Evolutionary conservation across 202 grass and related monocot species (phyloP), one percentile per base, ranked within the genome.

Genomic region (Setaria viridis): DNA sequence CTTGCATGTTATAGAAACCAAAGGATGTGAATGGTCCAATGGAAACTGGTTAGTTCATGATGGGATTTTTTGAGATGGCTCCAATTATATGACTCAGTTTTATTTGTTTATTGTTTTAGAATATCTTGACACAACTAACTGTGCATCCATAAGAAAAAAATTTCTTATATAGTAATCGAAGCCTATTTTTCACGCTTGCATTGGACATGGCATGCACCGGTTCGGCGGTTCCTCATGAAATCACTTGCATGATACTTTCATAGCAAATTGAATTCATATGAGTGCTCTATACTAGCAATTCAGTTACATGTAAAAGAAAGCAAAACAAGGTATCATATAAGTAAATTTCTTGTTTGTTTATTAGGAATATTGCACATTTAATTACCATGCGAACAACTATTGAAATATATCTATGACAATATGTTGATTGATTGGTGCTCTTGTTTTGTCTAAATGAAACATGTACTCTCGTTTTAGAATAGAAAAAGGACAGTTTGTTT

Each of bases 1-100:
- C 70, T 82, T 95, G 80, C 93, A 95, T 78, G 84, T 95, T 69
- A 88, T 99, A 65, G 96, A 95, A 53, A 94, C 92, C 12, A 78
- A 95, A 80, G 93, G 86, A 81, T 95, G 85, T 62, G 70, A 83
- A 85, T 99, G 96, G 91, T 88, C 90, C 49, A 92, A 91, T 42
- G 90, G 92, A 25, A 99, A 99, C 46, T 95, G 96, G 93, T 99
- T 85, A 92, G 89, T 91, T 69, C 42, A 32, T 66, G 25, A 34
- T 25, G 20, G 12, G 39, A 56, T 8, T 85, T 62, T 66, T 87
- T 20, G 6, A 56, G 48, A 82, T 55, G 49, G 19, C 5, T 68
- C 15, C 15, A 54, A 17, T 51, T 49, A 12, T 49, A 49, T 12
- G 2, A 13, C 11, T 49, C 50, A 13, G 3, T 11, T 43, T 74